Evolutionary conservation across 257 asterid species (phyloP), one percentile per base, ranked within the genome.

Genomic region (Plantago elongata): DNA sequence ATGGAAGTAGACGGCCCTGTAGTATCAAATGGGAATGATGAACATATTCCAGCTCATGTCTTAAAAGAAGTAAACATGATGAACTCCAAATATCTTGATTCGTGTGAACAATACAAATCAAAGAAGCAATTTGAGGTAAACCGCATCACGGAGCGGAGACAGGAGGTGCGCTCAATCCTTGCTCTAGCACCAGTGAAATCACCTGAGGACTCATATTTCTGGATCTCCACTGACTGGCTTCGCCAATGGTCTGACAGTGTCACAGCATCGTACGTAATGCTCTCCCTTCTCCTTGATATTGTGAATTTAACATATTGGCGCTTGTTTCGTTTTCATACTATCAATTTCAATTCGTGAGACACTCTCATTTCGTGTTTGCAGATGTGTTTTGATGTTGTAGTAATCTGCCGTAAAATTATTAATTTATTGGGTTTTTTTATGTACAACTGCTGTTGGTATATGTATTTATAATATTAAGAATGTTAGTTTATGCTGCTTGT

Each of bases 221-320:
- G 97, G 97, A 75, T 92, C 70, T 81, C 97, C 49, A 72, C 87
- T 45, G 99, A 92, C 51, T 92, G 97, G 97, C 95, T 92, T 73
- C 97, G 96, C 61, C 99, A 80, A 51, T 92, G 99, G 99, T 86
- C 99, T 51, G 99, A 92, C 77, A 77, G 74, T 69, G 70, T 87
- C 54, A 68, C 66, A 60, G 64, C 97, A 55, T 48, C 49, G 99
- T 92, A 83, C 78, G 97, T 74, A 61, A 57, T 62, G 62, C 17
- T 66, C 34, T 50, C 43, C 50, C 3, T 65, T 49, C 58, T 63
- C 54, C 44, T 59, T 50, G 47, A 51, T 57, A 60, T 61, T 69
- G 30, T 67, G 16, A 49, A n/a, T 22, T 45, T 17, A 38, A 22
- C 45, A 44, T 63, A 17, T 57, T 62, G 51, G 46, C 45, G 34